These are phyloP conservation scores for Geotrichum bryndzae DNA, from an alignment of 1,139 yeast genomes.

Conservation along the genomic window DNA sequence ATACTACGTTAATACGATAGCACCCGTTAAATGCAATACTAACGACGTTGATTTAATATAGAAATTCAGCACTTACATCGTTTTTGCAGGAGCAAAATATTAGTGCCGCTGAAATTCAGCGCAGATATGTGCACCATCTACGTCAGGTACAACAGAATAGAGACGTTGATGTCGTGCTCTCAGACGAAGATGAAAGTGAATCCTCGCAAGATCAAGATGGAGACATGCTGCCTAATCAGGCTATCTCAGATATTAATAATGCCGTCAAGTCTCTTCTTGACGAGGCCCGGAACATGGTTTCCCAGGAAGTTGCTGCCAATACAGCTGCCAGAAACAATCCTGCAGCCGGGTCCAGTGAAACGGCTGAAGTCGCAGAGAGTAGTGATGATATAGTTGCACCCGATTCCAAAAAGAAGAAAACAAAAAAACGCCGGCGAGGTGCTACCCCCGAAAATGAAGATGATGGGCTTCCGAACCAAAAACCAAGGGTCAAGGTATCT, in stretches of 20 bases:
- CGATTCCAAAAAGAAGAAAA: neutral
- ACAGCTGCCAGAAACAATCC: neutral
- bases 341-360: neutral
- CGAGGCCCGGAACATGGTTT: neutral
- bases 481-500: neutral
- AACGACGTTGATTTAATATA: slow-evolving; percentile 12
- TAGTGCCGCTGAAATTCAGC: slow-evolving; percentile 57
- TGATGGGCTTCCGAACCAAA: neutral
- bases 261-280: slow-evolving; percentile 8
- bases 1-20: neutral
- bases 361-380: slow-evolving; percentile 1
- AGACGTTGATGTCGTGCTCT: slow-evolving; percentile 1
- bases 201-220: slow-evolving; percentile 19
- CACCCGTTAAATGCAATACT: neutral
- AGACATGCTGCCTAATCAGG: slow-evolving; percentile 13
- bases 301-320: neutral
- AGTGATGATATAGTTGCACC: neutral
- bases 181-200: slow-evolving; percentile 12
- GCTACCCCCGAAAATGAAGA: neutral
- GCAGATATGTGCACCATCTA: slow-evolving; percentile 45
- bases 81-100: slow-evolving; percentile 57
- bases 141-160: slow-evolving; percentile 22
- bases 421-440: neutral
- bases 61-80: slow-evolving; percentile 41
- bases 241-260: slow-evolving; percentile 14